phyloP scores from a whole-genome alignment of 1,139 yeast genomes.

The Pichia sp. region DNA sequence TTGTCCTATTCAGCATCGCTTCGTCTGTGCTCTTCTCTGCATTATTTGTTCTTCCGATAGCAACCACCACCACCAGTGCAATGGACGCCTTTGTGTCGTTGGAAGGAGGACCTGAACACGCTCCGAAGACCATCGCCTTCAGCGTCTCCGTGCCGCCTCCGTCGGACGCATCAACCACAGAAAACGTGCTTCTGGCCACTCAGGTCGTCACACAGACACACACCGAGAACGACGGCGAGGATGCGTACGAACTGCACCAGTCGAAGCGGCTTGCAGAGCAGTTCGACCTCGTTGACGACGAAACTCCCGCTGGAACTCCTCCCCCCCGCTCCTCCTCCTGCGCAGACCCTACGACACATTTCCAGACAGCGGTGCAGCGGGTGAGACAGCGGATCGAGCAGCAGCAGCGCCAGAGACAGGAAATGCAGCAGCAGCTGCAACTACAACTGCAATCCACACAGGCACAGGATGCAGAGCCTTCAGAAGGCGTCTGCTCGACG shows the following conservation, averaged over 20 bases:
- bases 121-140: not conserved
- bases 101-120: not conserved
- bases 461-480: not conserved
- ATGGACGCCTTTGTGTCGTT: conserved; percentile 1
- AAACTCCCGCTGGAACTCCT: too few species aligned
- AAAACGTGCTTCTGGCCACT: not conserved
- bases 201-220: not conserved
- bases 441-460: not conserved
- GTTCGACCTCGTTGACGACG: conserved; percentile 9
- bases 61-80: not conserved
- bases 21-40: not conserved
- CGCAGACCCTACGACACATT: not conserved
- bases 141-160: not conserved
- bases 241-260: conserved; percentile 15
- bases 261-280: conserved; percentile 13
- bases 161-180: not conserved
- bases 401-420: not conserved
- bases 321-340: not conserved
- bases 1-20: not conserved
- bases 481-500: not conserved
- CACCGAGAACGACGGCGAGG: conserved; percentile 7
- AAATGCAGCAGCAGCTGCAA: not conserved
- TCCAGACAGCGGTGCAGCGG: not conserved
- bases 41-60: not conserved
- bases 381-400: not conserved